Evolutionary conservation across 1,139 yeast species (phyloP).

Genomic region (Tardiomyces blankii): DNA sequence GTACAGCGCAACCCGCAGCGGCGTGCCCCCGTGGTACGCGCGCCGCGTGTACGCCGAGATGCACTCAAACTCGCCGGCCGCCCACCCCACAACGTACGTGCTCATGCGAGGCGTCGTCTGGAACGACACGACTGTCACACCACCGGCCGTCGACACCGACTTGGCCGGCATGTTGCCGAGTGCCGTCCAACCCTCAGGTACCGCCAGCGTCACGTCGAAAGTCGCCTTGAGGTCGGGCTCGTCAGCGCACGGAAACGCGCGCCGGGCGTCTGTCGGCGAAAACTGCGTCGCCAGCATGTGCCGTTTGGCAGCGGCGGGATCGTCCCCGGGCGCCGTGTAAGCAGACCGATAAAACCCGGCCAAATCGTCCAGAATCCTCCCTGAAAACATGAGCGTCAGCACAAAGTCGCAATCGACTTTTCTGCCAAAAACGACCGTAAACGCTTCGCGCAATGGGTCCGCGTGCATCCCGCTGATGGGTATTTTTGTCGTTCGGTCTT

Average conservation of each 20-base stretch:
- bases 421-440: conserved; percentile 34
- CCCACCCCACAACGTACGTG: conserved; percentile 71
- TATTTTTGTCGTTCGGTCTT: conserved; percentile 28
- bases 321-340: conserved; percentile 50
- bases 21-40: conserved; percentile 9
- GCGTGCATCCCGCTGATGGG: conserved; percentile 43
- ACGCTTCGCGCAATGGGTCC: conserved; percentile 42
- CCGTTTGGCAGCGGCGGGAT: conserved; percentile 30
- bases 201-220: conserved; percentile 47
- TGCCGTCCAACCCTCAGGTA: conserved; percentile 41
- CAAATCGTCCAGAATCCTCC: conserved; percentile 43
- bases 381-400: conserved; percentile 41
- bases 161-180: conserved; percentile 65
- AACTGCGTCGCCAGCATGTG: conserved; percentile 71
- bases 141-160: conserved; percentile 30
- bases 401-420: conserved; percentile 46
- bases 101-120: conserved; percentile 69
- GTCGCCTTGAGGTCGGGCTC: conserved; percentile 72
- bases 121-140: conserved; percentile 35
- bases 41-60: conserved; percentile 57
- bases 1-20: conserved; percentile 64
- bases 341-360: conserved; percentile 75
- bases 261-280: conserved; percentile 78
- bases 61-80: conserved; percentile 68
- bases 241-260: conserved; percentile 77